phyloP scores from a whole-genome alignment of 1,139 yeast genomes.

The Scheffersomyces parashehatae region DNA sequence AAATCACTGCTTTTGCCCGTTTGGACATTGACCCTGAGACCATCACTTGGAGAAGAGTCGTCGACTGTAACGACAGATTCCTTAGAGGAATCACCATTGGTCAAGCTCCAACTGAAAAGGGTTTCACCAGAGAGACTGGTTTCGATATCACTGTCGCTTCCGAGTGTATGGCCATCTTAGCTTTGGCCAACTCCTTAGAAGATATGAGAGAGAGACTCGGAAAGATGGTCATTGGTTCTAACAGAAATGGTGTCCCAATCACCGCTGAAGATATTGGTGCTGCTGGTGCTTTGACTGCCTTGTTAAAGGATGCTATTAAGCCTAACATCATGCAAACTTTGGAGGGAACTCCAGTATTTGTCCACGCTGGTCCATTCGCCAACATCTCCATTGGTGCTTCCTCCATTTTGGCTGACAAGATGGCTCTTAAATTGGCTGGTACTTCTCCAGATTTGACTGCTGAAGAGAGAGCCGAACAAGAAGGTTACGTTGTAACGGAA shows the following conservation, averaged over 20 bases:
- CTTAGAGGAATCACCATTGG: slow-evolving; percentile 91
- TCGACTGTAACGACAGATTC: slow-evolving; percentile 93
- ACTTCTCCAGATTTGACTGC: slow-evolving; percentile 49
- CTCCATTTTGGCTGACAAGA: slow-evolving; percentile 91
- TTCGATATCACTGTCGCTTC: slow-evolving; percentile 97
- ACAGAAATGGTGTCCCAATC: slow-evolving; percentile 80
- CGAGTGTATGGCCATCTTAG: slow-evolving; percentile 97
- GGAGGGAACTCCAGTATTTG: slow-evolving; percentile 97
- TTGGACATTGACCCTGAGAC: slow-evolving; percentile 92
- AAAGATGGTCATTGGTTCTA: slow-evolving; percentile 84
- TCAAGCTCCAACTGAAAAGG: slow-evolving; percentile 93
- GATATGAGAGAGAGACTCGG: slow-evolving; percentile 94
- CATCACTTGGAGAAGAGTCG: slow-evolving; percentile 95
- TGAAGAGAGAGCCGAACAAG: slow-evolving; percentile 57
- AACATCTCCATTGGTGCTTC: slow-evolving; percentile 96
- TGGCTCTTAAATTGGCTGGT: slow-evolving; percentile 93
- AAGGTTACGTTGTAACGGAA: slow-evolving; percentile 94
- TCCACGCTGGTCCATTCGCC: slow-evolving; percentile 99
- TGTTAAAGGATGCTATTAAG: slow-evolving; percentile 94
- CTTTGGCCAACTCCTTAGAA: slow-evolving; percentile 76
- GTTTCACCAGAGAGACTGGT: slow-evolving; percentile 85
- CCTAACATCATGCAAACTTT: slow-evolving; percentile 98
- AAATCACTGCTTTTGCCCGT: slow-evolving; percentile 73
- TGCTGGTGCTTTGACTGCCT: slow-evolving; percentile 96
- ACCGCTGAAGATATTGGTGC: slow-evolving; percentile 97